A percentile compares a stretch with the other conserved stretches of the same genome.
These are phyloP conservation scores for Acanthamoeba sp. DNA, from an alignment of 208 protist species.

Conservation along the genomic window DNA sequence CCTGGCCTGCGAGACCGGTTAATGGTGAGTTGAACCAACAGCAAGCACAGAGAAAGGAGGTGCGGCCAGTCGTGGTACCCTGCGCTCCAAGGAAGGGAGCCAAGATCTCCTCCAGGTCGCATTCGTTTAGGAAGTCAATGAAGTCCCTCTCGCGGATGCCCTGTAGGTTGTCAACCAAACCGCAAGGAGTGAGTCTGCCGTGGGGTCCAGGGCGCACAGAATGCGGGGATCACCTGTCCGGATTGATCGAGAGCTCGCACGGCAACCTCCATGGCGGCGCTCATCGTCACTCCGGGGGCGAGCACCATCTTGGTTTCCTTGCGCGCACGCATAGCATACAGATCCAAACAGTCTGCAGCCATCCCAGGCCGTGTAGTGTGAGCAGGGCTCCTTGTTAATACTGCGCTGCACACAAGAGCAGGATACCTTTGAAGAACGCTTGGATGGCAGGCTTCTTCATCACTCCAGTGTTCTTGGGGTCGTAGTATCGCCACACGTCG, in stretches of 20 bases:
- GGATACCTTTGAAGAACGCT: slow-evolving; percentile 56
- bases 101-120: slow-evolving; percentile 67
- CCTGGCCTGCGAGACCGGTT: not conserved
- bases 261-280: not conserved
- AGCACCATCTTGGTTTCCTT: slow-evolving; percentile 31
- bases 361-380: too few relatives aligned
- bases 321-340: not conserved
- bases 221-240: not conserved
- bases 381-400: too few relatives aligned
- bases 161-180: not conserved
- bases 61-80: not conserved
- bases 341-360: slow-evolving; percentile 57
- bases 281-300: slow-evolving; percentile 35
- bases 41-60: too few relatives aligned
- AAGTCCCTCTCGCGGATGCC: slow-evolving; percentile 56
- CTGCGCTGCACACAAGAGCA: too few relatives aligned
- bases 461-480: slow-evolving; percentile 54
- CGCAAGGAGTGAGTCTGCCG: not conserved
- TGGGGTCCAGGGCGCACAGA: not conserved
- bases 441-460: slow-evolving; percentile 65
- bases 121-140: slow-evolving; percentile 64
- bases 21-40: not conserved
- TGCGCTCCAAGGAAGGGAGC: not conserved
- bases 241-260: not conserved
- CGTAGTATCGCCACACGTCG: slow-evolving; percentile 71